These are phyloP conservation scores for Elasticomyces elasticus DNA, from an alignment of 495 filamentous ascomycete species.

Conservation along the genomic window DNA sequence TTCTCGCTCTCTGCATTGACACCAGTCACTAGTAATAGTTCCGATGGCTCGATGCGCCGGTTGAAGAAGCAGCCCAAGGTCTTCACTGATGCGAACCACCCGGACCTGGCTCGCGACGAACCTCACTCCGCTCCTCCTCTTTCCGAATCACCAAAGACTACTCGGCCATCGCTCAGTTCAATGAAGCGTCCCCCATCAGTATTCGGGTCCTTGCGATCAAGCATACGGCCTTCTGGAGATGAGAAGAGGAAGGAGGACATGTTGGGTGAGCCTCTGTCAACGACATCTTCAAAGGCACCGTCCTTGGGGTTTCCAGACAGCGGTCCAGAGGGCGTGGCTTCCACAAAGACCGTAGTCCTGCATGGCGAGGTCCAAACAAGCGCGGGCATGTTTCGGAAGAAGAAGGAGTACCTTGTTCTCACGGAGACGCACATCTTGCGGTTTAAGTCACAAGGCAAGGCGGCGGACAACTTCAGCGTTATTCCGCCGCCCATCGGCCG, in stretches of 20 bases:
- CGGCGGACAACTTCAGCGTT: slow-evolving; percentile 51
- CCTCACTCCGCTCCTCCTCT: background rate
- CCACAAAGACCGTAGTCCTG: slow-evolving; percentile 45
- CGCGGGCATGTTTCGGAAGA: slow-evolving; percentile 69
- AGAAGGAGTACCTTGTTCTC: slow-evolving; percentile 83
- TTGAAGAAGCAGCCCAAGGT: slow-evolving; percentile 26
- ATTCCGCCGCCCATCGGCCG: slow-evolving; percentile 14
- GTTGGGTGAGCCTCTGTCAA: slow-evolving; percentile 11
- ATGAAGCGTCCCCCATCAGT: slow-evolving; percentile 6
- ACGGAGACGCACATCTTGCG: slow-evolving; percentile 75
- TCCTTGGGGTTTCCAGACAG: slow-evolving; percentile 2
- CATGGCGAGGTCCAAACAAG: slow-evolving; percentile 74
- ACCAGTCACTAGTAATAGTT: slow-evolving; percentile 9
- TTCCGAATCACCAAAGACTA: slow-evolving; percentile 4
- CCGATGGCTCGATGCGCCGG: slow-evolving; percentile 14
- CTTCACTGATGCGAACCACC: slow-evolving; percentile 19
- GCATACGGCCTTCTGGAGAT: background rate
- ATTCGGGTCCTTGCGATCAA: slow-evolving; percentile 1
- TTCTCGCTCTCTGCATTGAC: slow-evolving; percentile 23
- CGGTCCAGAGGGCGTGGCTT: slow-evolving; percentile 4
- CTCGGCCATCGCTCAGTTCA: slow-evolving; percentile 11
- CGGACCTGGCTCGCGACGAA: slow-evolving; percentile 7
- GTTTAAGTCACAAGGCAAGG: slow-evolving; percentile 64
- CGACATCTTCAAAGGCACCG: slow-evolving; percentile 6
- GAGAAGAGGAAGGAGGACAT: background rate